phyloP scores from a whole-genome alignment of 768 basidiomycete genomes.

The Pulveroboletus sp. region DNA sequence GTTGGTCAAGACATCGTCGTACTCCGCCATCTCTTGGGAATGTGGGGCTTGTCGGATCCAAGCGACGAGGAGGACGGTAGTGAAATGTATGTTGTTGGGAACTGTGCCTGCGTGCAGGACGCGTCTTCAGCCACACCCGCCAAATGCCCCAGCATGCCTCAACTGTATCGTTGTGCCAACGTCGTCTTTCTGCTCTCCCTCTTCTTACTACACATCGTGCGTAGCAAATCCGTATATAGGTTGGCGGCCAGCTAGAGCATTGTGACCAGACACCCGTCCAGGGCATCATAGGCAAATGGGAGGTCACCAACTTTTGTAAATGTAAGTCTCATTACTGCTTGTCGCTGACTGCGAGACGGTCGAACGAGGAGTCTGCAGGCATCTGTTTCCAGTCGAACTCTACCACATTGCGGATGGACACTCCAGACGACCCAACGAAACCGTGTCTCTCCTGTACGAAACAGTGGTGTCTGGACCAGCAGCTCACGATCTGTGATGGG shows the following conservation, averaged over 20 bases:
- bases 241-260: constrained; percentile 9
- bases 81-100: constrained; percentile 7
- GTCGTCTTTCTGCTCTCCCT: constrained; percentile 17
- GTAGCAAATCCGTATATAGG: constrained; percentile 13
- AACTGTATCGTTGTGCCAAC: constrained; percentile 6
- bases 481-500: constrained; percentile 75
- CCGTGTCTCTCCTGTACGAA: constrained; percentile 93
- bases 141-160: constrained; percentile 16
- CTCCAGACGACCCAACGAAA: constrained; percentile 80
- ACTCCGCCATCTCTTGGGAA: constrained; percentile 63
- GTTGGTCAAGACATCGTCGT: constrained; percentile 92
- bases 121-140: constrained; percentile 15
- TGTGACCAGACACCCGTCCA: constrained; percentile 34
- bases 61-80: neutral
- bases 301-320: constrained; percentile 89
- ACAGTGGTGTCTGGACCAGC: constrained; percentile 93
- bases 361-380: constrained; percentile 43
- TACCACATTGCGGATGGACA: constrained; percentile 74
- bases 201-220: constrained; percentile 20
- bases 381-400: constrained; percentile 89
- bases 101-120: neutral
- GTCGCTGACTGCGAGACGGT: neutral
- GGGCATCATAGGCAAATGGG: constrained; percentile 67
- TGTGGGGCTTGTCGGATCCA: constrained; percentile 6
- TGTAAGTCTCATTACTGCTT: constrained; percentile 40